A percentile compares a stretch with the other conserved stretches of the same genome.
Conservation (phyloP, 108 stramenopile species). For the Nitzschia inconspicua region DNA sequence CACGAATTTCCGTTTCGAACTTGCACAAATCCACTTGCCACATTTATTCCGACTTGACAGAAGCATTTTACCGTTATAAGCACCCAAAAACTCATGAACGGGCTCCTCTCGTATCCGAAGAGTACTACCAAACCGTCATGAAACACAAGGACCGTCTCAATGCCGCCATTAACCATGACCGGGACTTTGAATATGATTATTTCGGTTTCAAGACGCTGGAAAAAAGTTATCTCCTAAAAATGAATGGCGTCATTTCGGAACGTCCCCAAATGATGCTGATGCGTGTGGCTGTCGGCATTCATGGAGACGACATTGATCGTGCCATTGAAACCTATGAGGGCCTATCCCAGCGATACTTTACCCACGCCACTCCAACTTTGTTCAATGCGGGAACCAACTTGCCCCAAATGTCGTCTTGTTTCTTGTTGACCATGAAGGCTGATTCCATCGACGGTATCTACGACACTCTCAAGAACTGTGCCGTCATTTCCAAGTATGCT, state of each 20-base stretch:
- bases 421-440: conserved; percentile 93
- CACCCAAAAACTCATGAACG: conserved; percentile 92
- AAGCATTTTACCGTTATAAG: conserved; percentile 76
- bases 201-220: conserved; percentile 99
- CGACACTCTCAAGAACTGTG: conserved; percentile 98
- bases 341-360: conserved; percentile 93
- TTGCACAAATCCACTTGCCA: conserved; percentile 95
- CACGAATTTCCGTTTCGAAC: conserved; percentile 96
- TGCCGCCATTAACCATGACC: conserved; percentile 84
- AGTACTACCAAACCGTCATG: conserved; percentile 82
- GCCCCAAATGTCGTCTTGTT: conserved; percentile 98
- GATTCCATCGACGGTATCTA: conserved; percentile 99
- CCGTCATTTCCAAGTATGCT: conserved; percentile 98
- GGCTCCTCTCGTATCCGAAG: conserved; percentile 83
- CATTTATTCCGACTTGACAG: conserved; percentile 84
- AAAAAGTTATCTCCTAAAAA: conserved; percentile 92
- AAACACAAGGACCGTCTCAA: conserved; percentile 82
- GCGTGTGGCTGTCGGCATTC: conserved; percentile 98
- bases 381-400: conserved; percentile 97
- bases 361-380: conserved; percentile 98
- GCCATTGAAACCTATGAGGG: conserved; percentile 96
- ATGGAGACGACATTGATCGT: conserved; percentile 85
- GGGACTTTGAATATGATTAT: conserved; percentile 97
- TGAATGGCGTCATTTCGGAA: conserved; percentile 92
- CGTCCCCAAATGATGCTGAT: conserved; percentile 98